Evolutionary conservation across 192 early-diverging fungal species (phyloP).

Genomic region (Umbelopsis isabellina): DNA sequence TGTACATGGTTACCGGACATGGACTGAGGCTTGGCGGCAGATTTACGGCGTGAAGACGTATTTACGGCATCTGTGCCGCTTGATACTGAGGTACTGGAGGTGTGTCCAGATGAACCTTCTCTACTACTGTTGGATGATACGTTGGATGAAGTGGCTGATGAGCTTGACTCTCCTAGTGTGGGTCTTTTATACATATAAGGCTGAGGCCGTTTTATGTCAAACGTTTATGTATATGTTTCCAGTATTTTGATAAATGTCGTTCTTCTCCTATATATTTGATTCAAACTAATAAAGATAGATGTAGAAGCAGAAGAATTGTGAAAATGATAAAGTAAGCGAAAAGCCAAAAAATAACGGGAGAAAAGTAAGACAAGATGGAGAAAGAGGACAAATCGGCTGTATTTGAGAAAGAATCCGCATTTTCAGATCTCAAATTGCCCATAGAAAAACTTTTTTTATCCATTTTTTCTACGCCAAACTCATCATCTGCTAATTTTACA

Average conservation of each 20-base stretch:
- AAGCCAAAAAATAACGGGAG: slow-evolving; percentile 12
- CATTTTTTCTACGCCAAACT: slow-evolving; percentile 19
- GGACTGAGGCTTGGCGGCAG: not conserved
- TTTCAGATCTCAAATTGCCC: slow-evolving; percentile 17
- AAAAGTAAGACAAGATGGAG: slow-evolving; percentile 14
- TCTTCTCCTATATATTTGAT: too few species aligned
- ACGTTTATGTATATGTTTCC: too few species aligned
- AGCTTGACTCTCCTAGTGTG: not conserved
- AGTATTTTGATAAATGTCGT: too few species aligned
- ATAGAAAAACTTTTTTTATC: not conserved
- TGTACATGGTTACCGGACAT: not conserved
- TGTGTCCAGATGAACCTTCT: slow-evolving; percentile 12
- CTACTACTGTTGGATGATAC: slow-evolving; percentile 16
- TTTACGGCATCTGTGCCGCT: not conserved
- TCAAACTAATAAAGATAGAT: not conserved
- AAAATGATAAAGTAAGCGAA: not conserved
- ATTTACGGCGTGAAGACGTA: not conserved
- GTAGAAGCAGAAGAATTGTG: too few species aligned
- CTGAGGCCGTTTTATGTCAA: too few species aligned
- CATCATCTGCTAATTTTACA: not conserved
- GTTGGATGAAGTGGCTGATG: not conserved
- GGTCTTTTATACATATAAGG: slow-evolving; percentile 1
- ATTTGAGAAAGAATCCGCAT: slow-evolving; percentile 9
- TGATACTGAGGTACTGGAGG: slow-evolving; percentile 4
- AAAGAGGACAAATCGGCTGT: not conserved